phyloP scores from a whole-genome alignment of 495 filamentous ascomycete species.

The Copromyces sp. region DNA sequence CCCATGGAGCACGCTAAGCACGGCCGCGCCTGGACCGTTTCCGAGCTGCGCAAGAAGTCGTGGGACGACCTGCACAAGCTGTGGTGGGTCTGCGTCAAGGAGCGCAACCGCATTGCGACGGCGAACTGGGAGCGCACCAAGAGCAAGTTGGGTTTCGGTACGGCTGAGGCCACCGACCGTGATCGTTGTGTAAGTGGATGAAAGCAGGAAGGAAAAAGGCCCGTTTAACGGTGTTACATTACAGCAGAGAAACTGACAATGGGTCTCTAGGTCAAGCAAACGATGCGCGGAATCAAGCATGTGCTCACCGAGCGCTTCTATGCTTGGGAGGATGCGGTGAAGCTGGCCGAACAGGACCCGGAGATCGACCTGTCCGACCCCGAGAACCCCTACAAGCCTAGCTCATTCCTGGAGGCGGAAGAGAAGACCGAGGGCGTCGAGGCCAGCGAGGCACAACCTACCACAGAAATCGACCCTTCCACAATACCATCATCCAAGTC shows the following conservation, averaged over 20 bases:
- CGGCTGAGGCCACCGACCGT: constrained; percentile 49
- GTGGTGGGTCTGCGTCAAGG: constrained; percentile 93
- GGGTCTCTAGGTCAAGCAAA: constrained; percentile 48
- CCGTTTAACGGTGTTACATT: not conserved
- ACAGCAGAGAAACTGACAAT: not conserved
- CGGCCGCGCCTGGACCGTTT: constrained; percentile 75
- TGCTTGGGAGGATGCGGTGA: constrained; percentile 74
- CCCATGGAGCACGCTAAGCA: constrained; percentile 58
- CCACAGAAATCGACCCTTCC: constrained; percentile 5
- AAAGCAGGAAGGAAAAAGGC: not conserved
- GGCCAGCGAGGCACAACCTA: constrained; percentile 1
- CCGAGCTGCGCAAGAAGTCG: constrained; percentile 77
- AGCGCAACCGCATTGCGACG: constrained; percentile 84
- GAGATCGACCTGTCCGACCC: constrained; percentile 49
- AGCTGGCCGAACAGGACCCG: constrained; percentile 55
- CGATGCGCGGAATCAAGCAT: constrained; percentile 72
- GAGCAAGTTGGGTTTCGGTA: constrained; percentile 57
- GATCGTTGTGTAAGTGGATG: constrained; percentile 47
- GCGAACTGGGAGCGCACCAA: constrained; percentile 53
- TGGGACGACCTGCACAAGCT: constrained; percentile 90
- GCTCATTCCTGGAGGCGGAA: constrained; percentile 26
- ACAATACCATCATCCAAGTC: constrained; percentile 11
- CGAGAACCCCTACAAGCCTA: constrained; percentile 39
- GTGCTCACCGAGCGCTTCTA: constrained; percentile 81
- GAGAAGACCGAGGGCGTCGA: not conserved